Base-by-base conservation (phyloP, 139 green algal genomes). In the Volvox africanus region DNA sequence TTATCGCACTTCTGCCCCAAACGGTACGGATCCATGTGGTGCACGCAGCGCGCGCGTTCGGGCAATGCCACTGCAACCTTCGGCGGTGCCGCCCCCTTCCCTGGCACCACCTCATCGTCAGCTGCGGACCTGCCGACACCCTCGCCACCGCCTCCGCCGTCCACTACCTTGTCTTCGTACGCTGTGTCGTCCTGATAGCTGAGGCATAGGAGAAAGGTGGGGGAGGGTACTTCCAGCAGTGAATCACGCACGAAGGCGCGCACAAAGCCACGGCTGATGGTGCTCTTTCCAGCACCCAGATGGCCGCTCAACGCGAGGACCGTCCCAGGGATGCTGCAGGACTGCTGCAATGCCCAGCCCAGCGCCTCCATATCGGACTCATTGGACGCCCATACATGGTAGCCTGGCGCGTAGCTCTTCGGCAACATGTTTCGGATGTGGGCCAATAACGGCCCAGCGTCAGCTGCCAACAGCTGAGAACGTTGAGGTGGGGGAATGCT, bases 11-110 rank as follows among this genome's bases (percentile, higher is more conserved):
- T 92, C 61, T 50, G 61, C 22, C 94, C 92, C 68, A 95, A 88
- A 1, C 93, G 88, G 89, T 95, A 96, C 0, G 94, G 94, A 67
- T 96, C 94, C 92, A 96, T 95, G 75, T 96, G 94, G 82, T 96
- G 94, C 6, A 95, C 91, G 61, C 44, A 84, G 22, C 22, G 19
- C 0, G 90, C 35, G 0, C 44, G 44, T 0, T 35, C 33, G 20
- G 33, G 30, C 82, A 26, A 67, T 35, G 5, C 33, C 82, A 14
- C 50, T 55, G 44, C 37, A 9, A 44, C 32, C 30, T 55, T 5
- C 75, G 33, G 14, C 73, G 36, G 30, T 65, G 77, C 20, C 30
- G n/a, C 32, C 3, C 22, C 79, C 30, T 30, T 22, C 3, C 24
- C 65, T n/a, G 50, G 22, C 62, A 26, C 73, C 35, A 24, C 65